Percentiles rank a stretch among this genome's conserved stretches.
phyloP scores from a whole-genome alignment of 1,284 basidiomycete genomes.

The Boletus mariae region DNA sequence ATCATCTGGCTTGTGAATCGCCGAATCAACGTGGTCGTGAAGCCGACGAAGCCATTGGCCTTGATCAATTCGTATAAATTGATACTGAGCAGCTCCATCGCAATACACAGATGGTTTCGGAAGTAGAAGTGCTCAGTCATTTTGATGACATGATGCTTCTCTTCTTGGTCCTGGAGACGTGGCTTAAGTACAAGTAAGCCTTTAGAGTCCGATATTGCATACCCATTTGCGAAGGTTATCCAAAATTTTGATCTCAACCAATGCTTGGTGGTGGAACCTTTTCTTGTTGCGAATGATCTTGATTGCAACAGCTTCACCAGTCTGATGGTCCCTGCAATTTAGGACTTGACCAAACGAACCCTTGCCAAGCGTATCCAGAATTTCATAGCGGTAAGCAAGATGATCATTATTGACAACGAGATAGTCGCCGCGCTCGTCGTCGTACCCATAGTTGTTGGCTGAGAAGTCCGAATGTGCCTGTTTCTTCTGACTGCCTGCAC shows the following conservation, averaged over 20 bases:
- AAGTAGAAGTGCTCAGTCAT: slow-evolving; percentile 99
- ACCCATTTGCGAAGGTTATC: slow-evolving; percentile 97
- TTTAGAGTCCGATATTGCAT: slow-evolving; percentile 29
- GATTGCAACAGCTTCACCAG: slow-evolving; percentile 95
- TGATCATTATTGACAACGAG: slow-evolving; percentile 89
- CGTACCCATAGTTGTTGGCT: slow-evolving; percentile 92
- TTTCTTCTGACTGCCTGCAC: slow-evolving; percentile 80
- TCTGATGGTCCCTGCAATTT: slow-evolving; percentile 93
- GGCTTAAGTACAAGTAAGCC: slow-evolving; percentile 9
- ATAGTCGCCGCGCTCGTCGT: slow-evolving; percentile 98
- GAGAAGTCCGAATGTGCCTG: slow-evolving; percentile 67
- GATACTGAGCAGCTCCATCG: slow-evolving; percentile 96
- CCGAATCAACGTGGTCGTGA: slow-evolving; percentile 91
- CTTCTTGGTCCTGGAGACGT: slow-evolving; percentile 78
- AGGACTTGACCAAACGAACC: slow-evolving; percentile 98
- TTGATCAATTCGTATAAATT: slow-evolving; percentile 99
- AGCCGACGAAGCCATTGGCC: slow-evolving; percentile 96
- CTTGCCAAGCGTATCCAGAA: slow-evolving; percentile 90
- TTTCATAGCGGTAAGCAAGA: slow-evolving; percentile 93
- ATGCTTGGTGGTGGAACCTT: slow-evolving; percentile 96
- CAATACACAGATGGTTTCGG: slow-evolving; percentile 96
- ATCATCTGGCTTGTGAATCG: slow-evolving; percentile 97
- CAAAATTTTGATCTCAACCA: slow-evolving; percentile 98
- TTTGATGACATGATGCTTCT: slow-evolving; percentile 95
- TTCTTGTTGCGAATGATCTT: slow-evolving; percentile 99